These are phyloP conservation scores for Flaveria sonorensis DNA, from an alignment of 129 eudicot genomes.

Conservation along the genomic window DNA sequence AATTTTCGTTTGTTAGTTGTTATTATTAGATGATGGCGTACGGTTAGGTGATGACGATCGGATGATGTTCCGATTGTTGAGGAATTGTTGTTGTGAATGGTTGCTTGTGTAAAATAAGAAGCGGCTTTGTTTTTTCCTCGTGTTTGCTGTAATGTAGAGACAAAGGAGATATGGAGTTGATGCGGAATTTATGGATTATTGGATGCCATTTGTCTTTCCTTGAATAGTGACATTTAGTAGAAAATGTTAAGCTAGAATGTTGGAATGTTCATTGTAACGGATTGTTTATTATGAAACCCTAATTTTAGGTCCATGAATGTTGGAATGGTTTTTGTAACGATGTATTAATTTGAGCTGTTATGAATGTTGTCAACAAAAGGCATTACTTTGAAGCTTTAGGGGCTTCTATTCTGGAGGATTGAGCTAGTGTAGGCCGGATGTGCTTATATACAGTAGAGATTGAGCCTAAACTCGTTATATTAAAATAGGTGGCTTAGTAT, in stretches of 20 bases:
- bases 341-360: background rate
- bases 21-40: slow-evolving; percentile 6
- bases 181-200: slow-evolving; percentile 10
- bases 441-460: background rate
- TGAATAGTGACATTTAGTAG: slow-evolving; percentile 12
- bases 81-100: background rate
- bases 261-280: slow-evolving; percentile 20
- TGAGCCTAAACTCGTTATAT: background rate
- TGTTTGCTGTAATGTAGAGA: slow-evolving; percentile 7
- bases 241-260: slow-evolving; percentile 18
- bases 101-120: slow-evolving; percentile 11
- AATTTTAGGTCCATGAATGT: slow-evolving; percentile 21
- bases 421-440: background rate
- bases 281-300: slow-evolving; percentile 11
- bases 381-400: slow-evolving; percentile 5
- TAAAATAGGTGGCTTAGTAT: slow-evolving; percentile 6
- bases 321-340: background rate
- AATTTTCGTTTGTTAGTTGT: background rate
- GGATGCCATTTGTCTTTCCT: slow-evolving; percentile 11
- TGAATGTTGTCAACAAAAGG: background rate
- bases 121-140: slow-evolving; percentile 34
- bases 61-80: slow-evolving; percentile 24
- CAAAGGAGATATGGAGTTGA: slow-evolving; percentile 8
- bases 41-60: slow-evolving; percentile 21
- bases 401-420: slow-evolving; percentile 14